Evolutionary conservation across 129 eudicot species (phyloP).

Genomic region (Escallonia herrerae): DNA sequence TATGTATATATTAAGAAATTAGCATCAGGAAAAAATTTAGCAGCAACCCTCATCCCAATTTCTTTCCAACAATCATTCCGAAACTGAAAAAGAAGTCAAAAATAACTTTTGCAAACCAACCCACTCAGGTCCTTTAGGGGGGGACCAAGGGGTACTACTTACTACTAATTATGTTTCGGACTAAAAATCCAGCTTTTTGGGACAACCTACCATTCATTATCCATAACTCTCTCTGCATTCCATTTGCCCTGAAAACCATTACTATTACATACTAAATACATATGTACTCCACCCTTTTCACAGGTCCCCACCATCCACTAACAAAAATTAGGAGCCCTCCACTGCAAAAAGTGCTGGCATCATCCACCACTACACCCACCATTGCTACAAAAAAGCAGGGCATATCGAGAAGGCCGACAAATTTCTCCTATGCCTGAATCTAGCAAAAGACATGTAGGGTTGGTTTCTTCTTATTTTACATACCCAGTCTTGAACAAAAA

Average conservation of each 20-base stretch:
- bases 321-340: conserved; percentile 29
- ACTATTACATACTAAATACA: conserved; percentile 11
- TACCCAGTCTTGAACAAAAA: conserved; percentile 24
- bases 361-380: conserved; percentile 62
- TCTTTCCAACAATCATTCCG: too few species aligned
- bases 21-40: too few species aligned
- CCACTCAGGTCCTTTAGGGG: conserved; percentile 7
- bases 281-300: conserved; percentile 15
- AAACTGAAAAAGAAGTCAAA: conserved; percentile 24
- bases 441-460: conserved; percentile 21
- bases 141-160: conserved; percentile 5
- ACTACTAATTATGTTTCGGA: conserved; percentile 13
- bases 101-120: conserved; percentile 37
- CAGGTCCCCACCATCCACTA: conserved; percentile 47
- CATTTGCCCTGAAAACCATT: conserved; percentile 4
- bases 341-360: conserved; percentile 39
- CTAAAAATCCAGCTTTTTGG: conserved; percentile 20
- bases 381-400: conserved; percentile 45
- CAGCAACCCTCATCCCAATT: too few species aligned
- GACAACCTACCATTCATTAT: conserved; percentile 31
- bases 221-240: conserved; percentile 22
- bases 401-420: conserved; percentile 63
- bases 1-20: too few species aligned
- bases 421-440: conserved; percentile 36
- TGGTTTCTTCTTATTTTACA: conserved; percentile 36